Base-by-base conservation (phyloP, 768 basidiomycete species). In the Baorangia bicolor region DNA sequence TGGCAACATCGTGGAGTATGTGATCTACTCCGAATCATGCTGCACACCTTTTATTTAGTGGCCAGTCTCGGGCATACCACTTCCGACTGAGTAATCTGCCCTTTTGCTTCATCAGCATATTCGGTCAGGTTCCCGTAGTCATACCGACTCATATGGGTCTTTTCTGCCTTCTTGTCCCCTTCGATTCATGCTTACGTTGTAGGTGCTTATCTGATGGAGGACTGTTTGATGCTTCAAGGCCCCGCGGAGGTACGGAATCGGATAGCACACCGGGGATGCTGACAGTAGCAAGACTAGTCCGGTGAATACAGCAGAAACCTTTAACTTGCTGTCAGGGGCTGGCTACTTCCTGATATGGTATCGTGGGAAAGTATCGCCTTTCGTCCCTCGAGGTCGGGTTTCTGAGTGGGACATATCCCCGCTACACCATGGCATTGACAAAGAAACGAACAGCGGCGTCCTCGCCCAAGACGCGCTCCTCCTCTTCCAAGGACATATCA, bases 401-500 rank as follows among this genome's bases (percentile, higher is more conserved):
- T 33, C 25, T 14, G 20, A 25, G 48, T 37, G 5, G 40, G n/a
- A 25, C 27, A 18, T 37, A 41, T 21, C 33, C 14, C 20, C 9
- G n/a, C 53, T 50, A n/a, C 45, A 51, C 40, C 48, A 73, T 73
- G 72, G 68, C 51, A 10, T 56, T 66, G 40, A 60, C 64, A 38
- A 76, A 73, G 57, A 76, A 65, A 49, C 62, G 60, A 20, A 35
- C 58, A 7, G 64, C 72, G 4, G 21, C 23, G 13, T 56, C 67
- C 12, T 69, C 73, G 1, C 51, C 74, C 28, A 75, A 76, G 58
- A 59, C 61, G 13, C 75, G 75, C 18, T 75, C 75, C 21, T 72
- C 74, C 12, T 79, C 82, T n/a, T 76, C 78, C 23, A 76, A 78
- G n/a, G 76, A 79, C 16, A 61, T 81, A 1, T 77, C 83, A 5